phyloP scores from a whole-genome alignment of 73 alveolate genomes.

The Paramecium bursaria region DNA sequence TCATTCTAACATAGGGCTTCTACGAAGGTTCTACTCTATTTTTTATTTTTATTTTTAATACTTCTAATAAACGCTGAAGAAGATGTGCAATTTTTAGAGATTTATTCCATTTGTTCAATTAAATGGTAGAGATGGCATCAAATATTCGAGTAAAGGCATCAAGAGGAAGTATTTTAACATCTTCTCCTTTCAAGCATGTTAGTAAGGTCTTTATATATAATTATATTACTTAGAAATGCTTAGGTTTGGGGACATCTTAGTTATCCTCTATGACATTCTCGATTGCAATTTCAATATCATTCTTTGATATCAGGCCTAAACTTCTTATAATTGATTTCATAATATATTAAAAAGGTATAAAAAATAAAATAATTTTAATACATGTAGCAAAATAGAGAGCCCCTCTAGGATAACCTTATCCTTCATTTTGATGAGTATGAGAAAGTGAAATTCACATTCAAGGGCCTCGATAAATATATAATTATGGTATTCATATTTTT shows the following conservation, averaged over 20 bases:
- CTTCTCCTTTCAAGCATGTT: conserved; percentile 53
- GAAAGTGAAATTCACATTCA: conserved; percentile 43
- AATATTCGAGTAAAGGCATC: conserved; percentile 52
- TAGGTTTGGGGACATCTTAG: too few relatives aligned
- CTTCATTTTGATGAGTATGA: conserved; percentile 40
- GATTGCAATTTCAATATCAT: too few relatives aligned
- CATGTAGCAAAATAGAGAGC: too few relatives aligned
- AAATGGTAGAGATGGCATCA: conserved; percentile 2
- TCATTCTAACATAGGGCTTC: conserved; percentile 45
- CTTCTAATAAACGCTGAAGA: conserved; percentile 36
- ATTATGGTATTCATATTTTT: neutral
- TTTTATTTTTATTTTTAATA: neutral
- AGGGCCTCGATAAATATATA: conserved; percentile 33
- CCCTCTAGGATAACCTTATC: too few relatives aligned
- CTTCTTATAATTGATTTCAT: too few relatives aligned
- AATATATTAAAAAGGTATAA: too few relatives aligned
- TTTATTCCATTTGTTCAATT: conserved; percentile 19
- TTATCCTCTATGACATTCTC: too few relatives aligned
- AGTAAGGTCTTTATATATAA: too few relatives aligned
- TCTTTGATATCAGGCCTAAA: too few relatives aligned
- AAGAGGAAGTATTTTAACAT: conserved; percentile 28
- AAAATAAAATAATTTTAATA: too few relatives aligned
- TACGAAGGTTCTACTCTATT: conserved; percentile 15
- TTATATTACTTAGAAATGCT: too few relatives aligned
- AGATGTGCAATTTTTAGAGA: conserved; percentile 39